Percentiles rank a stretch among this genome's conserved stretches.
Conservation (phyloP, 1,139 yeast species). For the Candida smagusa region DNA sequence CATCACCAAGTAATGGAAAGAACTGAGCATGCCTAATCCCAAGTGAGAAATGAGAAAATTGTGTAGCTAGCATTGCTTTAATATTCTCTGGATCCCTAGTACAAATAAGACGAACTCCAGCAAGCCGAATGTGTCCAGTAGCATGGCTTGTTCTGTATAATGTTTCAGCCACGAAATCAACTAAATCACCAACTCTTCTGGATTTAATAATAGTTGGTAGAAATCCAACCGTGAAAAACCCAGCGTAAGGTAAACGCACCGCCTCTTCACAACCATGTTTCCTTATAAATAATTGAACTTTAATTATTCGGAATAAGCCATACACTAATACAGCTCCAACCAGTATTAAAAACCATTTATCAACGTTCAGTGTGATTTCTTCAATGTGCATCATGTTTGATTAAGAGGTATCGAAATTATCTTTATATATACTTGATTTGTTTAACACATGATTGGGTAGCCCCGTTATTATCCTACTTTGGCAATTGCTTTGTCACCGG, state of each 20-base stretch:
- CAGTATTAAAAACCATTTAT: constrained; percentile 15
- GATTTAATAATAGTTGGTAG: constrained; percentile 9
- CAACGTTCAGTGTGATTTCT: constrained; percentile 9
- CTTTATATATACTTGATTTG: too few relatives aligned
- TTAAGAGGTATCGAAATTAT: neutral
- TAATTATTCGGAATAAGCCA: constrained; percentile 8
- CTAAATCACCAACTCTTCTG: constrained; percentile 12
- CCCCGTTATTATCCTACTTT: too few relatives aligned
- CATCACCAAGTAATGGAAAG: constrained; percentile 25
- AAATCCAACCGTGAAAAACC: constrained; percentile 7
- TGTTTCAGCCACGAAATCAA: constrained; percentile 9
- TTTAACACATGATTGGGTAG: too few relatives aligned
- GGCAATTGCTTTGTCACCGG: too few relatives aligned
- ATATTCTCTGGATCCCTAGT: constrained; percentile 20
- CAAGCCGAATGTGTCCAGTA: constrained; percentile 8
- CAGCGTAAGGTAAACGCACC: constrained; percentile 6
- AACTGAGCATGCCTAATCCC: constrained; percentile 21
- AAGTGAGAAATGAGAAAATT: constrained; percentile 20
- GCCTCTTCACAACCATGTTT: constrained; percentile 21
- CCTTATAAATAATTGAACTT: constrained; percentile 11
- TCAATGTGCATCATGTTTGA: constrained; percentile 5
- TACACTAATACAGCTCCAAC: constrained; percentile 10
- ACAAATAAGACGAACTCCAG: constrained; percentile 12
- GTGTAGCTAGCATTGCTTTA: constrained; percentile 22
- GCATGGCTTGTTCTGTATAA: constrained; percentile 2